Evolutionary conservation across 345 rosid species (phyloP).

Genomic region (Melaleuca quinquenervia): DNA sequence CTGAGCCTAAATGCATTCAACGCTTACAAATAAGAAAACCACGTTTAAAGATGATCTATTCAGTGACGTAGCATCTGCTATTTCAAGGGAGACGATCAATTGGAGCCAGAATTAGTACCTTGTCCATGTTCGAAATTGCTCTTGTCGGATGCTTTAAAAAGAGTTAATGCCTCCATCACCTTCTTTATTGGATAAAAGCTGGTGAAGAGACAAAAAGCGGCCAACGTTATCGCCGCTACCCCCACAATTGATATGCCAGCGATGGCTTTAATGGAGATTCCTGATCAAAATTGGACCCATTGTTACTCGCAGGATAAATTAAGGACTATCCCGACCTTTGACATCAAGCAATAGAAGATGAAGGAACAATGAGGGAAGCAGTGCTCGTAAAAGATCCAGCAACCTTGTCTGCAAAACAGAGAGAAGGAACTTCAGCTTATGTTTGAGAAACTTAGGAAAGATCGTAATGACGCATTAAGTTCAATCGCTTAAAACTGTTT

Average conservation of each 20-base stretch:
- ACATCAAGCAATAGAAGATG: background rate
- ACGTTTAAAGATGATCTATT: background rate
- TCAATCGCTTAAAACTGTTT: background rate
- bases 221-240: constrained; percentile 7
- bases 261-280: constrained; percentile 16
- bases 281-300: constrained; percentile 17
- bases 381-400: constrained; percentile 2
- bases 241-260: constrained; percentile 32
- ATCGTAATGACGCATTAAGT: background rate
- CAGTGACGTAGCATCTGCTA: background rate
- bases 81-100: background rate
- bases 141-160: constrained; percentile 9
- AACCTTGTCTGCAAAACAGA: constrained; percentile 33
- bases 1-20: background rate
- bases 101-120: constrained; percentile 4
- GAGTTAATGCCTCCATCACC: constrained; percentile 1
- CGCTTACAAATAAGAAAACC: background rate
- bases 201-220: constrained; percentile 1
- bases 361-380: background rate
- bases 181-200: constrained; percentile 16
- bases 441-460: background rate
- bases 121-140: constrained; percentile 2
- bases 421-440: background rate
- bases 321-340: background rate
- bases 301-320: background rate